These are phyloP conservation scores for Hordeum vulgare DNA, from an alignment of 176 grass and related monocot species.

Conservation along the genomic window DNA sequence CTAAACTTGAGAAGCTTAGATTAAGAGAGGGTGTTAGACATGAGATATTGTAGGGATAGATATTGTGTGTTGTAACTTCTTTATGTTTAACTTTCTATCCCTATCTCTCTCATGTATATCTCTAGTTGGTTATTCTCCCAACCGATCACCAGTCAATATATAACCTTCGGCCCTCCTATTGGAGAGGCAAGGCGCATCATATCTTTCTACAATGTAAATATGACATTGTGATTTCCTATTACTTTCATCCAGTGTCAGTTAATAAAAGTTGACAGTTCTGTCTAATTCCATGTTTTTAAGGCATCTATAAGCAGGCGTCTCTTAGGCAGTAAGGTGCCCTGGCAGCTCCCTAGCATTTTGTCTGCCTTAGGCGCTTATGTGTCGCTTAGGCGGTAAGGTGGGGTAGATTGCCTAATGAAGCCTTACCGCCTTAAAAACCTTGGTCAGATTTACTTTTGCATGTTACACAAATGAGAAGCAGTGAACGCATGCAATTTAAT, in stretches of 20 bases:
- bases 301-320: background rate
- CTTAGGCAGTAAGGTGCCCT: background rate
- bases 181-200: too few species aligned
- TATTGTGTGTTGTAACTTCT: too few species aligned
- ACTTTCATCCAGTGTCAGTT: background rate
- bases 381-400: background rate
- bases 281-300: background rate
- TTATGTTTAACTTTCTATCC: too few species aligned
- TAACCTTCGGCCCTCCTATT: too few species aligned
- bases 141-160: too few species aligned
- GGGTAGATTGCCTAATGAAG: background rate
- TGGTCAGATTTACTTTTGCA: background rate
- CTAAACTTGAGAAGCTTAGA: too few species aligned
- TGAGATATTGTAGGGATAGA: too few species aligned
- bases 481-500: background rate
- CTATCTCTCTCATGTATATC: too few species aligned
- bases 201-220: too few species aligned
- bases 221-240: background rate
- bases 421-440: background rate
- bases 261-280: background rate
- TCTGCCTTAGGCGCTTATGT: background rate
- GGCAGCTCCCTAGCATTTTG: background rate
- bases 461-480: constrained; percentile 2
- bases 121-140: too few species aligned
- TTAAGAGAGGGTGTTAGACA: too few species aligned